These are phyloP conservation scores for Gliomastix tumulicola DNA, from an alignment of 2,329 filamentous ascomycete genomes.

Conservation along the genomic window DNA sequence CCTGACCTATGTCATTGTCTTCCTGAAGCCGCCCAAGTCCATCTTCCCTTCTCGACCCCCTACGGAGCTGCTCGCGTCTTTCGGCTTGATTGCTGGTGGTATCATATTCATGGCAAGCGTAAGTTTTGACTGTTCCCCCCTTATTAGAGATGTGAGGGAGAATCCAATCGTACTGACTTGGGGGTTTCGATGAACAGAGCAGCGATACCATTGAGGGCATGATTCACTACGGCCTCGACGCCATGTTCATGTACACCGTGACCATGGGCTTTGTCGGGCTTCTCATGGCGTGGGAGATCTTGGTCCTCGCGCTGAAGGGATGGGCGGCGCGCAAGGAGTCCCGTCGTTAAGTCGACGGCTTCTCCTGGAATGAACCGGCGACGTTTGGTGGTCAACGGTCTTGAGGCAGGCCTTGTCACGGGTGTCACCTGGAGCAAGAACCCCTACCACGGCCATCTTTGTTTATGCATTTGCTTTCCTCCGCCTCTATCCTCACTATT, in stretches of 20 bases:
- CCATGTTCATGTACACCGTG: slow-evolving; percentile 90
- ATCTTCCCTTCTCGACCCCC: slow-evolving; percentile 78
- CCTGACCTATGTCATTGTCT: slow-evolving; percentile 74
- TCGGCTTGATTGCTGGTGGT: slow-evolving; percentile 82
- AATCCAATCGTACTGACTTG: no score
- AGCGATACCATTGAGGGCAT: slow-evolving; percentile 72
- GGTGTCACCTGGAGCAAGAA: no score
- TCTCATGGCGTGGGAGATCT: slow-evolving; percentile 77
- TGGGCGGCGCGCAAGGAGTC: slow-evolving; percentile 60
- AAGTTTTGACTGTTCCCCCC: slow-evolving; percentile 34
- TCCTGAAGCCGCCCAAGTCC: slow-evolving; percentile 73
- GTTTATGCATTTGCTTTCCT: no score
- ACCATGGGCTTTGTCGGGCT: slow-evolving; percentile 77
- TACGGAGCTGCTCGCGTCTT: slow-evolving; percentile 79
- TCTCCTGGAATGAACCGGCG: no score
- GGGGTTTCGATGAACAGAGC: no score
- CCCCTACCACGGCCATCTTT: no score
- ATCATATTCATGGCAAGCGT: slow-evolving; percentile 89
- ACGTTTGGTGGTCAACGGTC: no score
- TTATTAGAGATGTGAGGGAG: no score
- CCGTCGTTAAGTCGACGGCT: not conserved
- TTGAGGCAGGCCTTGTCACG: no score
- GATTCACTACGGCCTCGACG: slow-evolving; percentile 69
- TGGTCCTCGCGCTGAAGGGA: slow-evolving; percentile 77
- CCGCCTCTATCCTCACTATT: no score